phyloP scores from a whole-genome alignment of 495 filamentous ascomycete species.

The Niebla homalea region DNA sequence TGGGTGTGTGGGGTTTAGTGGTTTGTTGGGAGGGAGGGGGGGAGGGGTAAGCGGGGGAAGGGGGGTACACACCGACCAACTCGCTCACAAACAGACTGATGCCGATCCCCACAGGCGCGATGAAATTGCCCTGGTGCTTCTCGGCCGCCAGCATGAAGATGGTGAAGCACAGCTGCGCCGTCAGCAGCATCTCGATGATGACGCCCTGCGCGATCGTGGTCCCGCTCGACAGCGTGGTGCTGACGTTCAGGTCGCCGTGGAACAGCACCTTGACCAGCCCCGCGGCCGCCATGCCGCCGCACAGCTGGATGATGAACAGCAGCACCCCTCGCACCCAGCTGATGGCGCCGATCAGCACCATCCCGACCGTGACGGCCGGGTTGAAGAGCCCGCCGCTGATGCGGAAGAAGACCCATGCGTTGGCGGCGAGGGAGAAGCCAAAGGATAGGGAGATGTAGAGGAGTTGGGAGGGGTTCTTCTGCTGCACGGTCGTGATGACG shows the following conservation, averaged over 20 bases:
- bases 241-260: constrained; percentile 34
- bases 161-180: constrained; percentile 38
- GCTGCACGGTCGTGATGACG: constrained; percentile 6
- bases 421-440: constrained; percentile 52
- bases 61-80: constrained; percentile 15
- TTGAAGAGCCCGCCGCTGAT: constrained; percentile 55
- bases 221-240: constrained; percentile 28
- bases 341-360: constrained; percentile 43
- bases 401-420: constrained; percentile 54
- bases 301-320: constrained; percentile 43
- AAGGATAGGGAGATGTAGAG: constrained; percentile 43
- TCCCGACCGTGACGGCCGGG: constrained; percentile 36
- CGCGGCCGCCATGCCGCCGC: constrained; percentile 43
- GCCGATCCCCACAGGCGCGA: constrained; percentile 32
- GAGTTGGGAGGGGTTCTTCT: constrained; percentile 19
- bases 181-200: constrained; percentile 43
- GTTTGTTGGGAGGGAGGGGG: neutral
- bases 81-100: constrained; percentile 40
- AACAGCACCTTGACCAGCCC: constrained; percentile 39
- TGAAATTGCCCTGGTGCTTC: constrained; percentile 35
- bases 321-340: constrained; percentile 32
- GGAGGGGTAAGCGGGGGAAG: neutral
- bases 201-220: constrained; percentile 36
- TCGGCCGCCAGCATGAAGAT: constrained; percentile 45
- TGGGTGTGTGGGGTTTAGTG: neutral